Evolutionary conservation across 495 filamentous ascomycete species (phyloP).

Genomic region (Penicillium egyptiacum): DNA sequence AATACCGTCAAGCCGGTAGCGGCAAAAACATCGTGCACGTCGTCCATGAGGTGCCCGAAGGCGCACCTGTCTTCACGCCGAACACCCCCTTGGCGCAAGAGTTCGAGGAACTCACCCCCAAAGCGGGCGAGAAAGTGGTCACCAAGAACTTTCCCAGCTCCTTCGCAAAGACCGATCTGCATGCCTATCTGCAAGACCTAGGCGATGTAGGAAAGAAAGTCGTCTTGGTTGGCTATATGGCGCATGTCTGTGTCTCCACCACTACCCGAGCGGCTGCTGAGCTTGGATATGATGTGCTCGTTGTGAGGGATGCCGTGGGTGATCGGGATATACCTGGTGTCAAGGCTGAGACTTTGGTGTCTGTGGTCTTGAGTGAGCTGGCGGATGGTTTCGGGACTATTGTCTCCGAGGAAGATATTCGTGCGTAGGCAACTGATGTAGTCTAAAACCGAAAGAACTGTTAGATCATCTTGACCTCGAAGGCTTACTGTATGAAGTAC

Average conservation of each 20-base stretch:
- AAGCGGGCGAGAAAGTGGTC: constrained; percentile 47
- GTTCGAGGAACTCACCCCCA: constrained; percentile 51
- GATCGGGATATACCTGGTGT: constrained; percentile 59
- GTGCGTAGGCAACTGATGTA: background rate
- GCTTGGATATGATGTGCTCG: constrained; percentile 57
- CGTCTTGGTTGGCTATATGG: constrained; percentile 56
- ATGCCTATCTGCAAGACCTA: constrained; percentile 36
- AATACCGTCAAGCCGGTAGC: constrained; percentile 45
- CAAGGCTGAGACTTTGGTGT: constrained; percentile 38
- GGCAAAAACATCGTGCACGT: constrained; percentile 56
- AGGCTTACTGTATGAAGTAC: too few relatives aligned
- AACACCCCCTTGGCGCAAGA: constrained; percentile 51
- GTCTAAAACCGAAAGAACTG: too few relatives aligned
- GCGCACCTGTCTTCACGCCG: constrained; percentile 62
- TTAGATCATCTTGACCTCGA: too few relatives aligned
- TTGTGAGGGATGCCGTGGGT: constrained; percentile 57
- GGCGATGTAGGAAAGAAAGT: constrained; percentile 30
- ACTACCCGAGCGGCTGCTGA: constrained; percentile 56
- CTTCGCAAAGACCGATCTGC: constrained; percentile 49
- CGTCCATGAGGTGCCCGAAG: constrained; percentile 52
- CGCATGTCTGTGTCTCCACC: constrained; percentile 62
- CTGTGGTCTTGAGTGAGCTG: constrained; percentile 44
- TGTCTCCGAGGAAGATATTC: constrained; percentile 36
- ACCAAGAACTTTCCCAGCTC: constrained; percentile 48
- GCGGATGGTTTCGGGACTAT: constrained; percentile 50